Evolutionary conservation across 2,329 filamentous ascomycete species (phyloP), one percentile per base, ranked within the genome.

Genomic region (Paracoccidioides brasiliensis): DNA sequence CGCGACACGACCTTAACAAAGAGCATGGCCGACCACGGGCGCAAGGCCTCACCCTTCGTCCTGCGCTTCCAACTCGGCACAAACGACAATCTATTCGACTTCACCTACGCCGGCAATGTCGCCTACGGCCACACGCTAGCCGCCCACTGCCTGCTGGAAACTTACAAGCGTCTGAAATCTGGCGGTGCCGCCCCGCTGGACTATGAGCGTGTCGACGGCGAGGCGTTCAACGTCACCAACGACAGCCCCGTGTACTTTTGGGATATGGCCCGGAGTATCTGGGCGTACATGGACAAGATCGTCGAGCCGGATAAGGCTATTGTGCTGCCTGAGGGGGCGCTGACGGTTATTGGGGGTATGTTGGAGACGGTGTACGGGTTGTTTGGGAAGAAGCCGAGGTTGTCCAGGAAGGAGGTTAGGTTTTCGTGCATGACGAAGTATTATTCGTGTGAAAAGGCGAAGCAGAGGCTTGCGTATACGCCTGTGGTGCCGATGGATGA

Each of bases 221-320:
- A 96, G 69, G 84, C 84, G 52, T 91, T 97, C 75, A 83, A 95
- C 73, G 81, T 97, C 66, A 93, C 89, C 56, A 97, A 97, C 70
- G 88, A 90, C 71, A 77, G 82, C 62, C 91, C 91, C 4, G 78
- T 94, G 22, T 91, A 91, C 69, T 94, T 95, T 71, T 94, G 93
- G 83, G 89, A 95, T 70, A 86, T 94, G 67, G 82, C 86, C 57
- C 80, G 88, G 43, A 82, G 83, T 42, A 78, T 95, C 49, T 97
- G 88, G 88, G 77, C 75, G 7, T 61, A 74, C 32, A 72, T 73
- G 32, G 72, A 69, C 41, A 71, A 74, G 43, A 66, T 72, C 5
- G 72, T 76, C 10, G 69, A 74, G 58, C 70, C 72, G 6, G 51
- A 67, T 4, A 62, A 74, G 56, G 71, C 74, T 37, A 74, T 69